phyloP scores from a whole-genome alignment of 2,329 filamentous ascomycete genomes.

The Penicillium paneum region DNA sequence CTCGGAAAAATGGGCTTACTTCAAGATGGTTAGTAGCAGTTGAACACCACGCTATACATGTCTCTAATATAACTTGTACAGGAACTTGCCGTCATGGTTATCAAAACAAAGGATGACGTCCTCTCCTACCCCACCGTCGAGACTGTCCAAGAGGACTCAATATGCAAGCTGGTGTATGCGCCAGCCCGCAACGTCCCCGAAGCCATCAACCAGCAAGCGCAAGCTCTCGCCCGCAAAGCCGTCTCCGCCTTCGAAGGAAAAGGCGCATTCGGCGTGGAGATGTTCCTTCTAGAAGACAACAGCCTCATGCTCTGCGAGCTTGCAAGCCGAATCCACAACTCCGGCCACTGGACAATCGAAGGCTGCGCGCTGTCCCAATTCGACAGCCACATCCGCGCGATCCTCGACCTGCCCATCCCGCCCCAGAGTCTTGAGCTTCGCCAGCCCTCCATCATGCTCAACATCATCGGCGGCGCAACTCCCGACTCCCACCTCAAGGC shows the following conservation, averaged over 20 bases:
- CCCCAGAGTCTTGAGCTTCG: constrained; percentile 45
- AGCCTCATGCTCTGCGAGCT: constrained; percentile 80
- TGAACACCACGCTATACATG: not conserved
- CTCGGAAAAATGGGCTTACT: constrained; percentile 84
- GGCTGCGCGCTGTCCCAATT: constrained; percentile 87
- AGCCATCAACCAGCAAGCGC: constrained; percentile 61
- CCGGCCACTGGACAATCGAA: constrained; percentile 93
- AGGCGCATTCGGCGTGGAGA: constrained; percentile 93
- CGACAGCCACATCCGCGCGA: constrained; percentile 81
- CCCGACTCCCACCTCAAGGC: constrained; percentile 59
- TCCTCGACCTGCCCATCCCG: constrained; percentile 68
- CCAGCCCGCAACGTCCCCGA: constrained; percentile 70
- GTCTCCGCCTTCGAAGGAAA: constrained; percentile 78
- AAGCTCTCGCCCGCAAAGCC: constrained; percentile 73
- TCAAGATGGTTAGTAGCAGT: constrained; percentile 56
- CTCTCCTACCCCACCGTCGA: constrained; percentile 86
- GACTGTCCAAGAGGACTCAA: constrained; percentile 90
- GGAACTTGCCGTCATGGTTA: constrained; percentile 91
- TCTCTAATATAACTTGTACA: constrained; percentile 17
- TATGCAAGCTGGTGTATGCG: constrained; percentile 88
- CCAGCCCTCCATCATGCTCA: constrained; percentile 54
- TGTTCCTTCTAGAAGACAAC: constrained; percentile 79
- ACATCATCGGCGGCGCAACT: constrained; percentile 58
- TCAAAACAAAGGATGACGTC: constrained; percentile 74
- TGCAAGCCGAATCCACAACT: constrained; percentile 81